Conservation (phyloP, 257 asterid genomes). For the Paraleonurus japonicus region DNA sequence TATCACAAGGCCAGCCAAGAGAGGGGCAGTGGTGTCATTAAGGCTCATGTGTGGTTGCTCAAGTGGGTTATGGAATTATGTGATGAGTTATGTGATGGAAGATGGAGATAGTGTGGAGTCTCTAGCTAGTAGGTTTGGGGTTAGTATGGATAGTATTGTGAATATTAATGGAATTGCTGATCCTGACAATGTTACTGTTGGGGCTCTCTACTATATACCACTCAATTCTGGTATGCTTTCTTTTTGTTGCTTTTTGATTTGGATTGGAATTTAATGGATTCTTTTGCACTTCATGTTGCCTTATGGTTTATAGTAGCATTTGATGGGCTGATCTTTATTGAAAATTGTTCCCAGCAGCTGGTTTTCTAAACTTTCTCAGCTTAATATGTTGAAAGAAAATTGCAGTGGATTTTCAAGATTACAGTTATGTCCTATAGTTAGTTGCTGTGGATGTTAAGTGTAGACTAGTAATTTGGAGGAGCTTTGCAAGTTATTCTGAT, state of each 20-base stretch:
- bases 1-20: constrained; percentile 68
- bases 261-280: constrained; percentile 9
- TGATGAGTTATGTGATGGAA: constrained; percentile 90
- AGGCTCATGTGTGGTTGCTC: constrained; percentile 91
- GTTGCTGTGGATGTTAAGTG: constrained; percentile 8
- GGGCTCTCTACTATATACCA: constrained; percentile 77
- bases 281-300: not conserved
- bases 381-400: not conserved
- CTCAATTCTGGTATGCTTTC: constrained; percentile 68
- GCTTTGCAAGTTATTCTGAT: not conserved
- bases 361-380: not conserved
- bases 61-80: constrained; percentile 89
- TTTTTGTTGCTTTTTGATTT: not conserved
- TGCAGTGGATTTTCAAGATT: not conserved
- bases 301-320: constrained; percentile 17
- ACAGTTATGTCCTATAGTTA: not conserved
- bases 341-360: not conserved
- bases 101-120: constrained; percentile 91
- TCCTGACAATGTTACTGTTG: constrained; percentile 87
- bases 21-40: constrained; percentile 80
- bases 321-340: constrained; percentile 18
- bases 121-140: constrained; percentile 93
- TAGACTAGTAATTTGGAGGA: not conserved
- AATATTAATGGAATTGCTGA: constrained; percentile 64
- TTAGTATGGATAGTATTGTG: constrained; percentile 94